These are phyloP conservation scores for Flaveria floridana DNA, from an alignment of 140 eudicot species.

Conservation along the genomic window DNA sequence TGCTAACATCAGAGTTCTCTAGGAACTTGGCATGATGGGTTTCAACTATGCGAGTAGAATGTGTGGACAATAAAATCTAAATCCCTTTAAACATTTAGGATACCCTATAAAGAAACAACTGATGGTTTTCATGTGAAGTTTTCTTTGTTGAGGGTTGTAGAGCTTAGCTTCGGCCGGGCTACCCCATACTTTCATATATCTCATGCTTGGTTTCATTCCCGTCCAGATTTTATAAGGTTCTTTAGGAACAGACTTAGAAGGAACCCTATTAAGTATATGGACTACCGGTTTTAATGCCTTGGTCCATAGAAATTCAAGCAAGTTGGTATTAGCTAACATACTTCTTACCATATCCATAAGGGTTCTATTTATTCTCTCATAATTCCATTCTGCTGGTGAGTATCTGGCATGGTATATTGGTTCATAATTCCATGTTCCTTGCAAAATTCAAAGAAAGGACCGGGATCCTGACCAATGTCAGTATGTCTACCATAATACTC, in stretches of 20 bases:
- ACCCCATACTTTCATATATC: background rate
- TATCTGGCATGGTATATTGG: background rate
- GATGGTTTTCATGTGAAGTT: background rate
- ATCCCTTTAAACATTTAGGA: background rate
- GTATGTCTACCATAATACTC: no score
- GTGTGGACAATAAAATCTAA: background rate
- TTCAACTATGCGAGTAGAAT: background rate
- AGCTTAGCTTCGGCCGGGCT: background rate
- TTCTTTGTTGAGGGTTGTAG: background rate
- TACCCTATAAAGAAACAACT: no score
- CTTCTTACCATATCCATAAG: background rate
- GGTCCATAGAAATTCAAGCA: background rate
- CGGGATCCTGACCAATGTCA: no score
- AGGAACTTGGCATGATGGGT: background rate
- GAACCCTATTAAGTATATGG: background rate
- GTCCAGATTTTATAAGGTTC: no score
- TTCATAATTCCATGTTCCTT: background rate
- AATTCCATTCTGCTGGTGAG: background rate
- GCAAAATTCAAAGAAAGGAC: background rate
- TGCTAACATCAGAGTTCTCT: background rate
- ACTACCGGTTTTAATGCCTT: background rate
- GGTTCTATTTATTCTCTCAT: background rate
- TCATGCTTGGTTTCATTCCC: no score
- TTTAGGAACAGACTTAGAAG: no score
- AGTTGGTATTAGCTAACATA: background rate